Evolutionary conservation across 768 basidiomycete species (phyloP), one percentile per base, ranked within the genome.

Genomic region (Mycena chlorophos): DNA sequence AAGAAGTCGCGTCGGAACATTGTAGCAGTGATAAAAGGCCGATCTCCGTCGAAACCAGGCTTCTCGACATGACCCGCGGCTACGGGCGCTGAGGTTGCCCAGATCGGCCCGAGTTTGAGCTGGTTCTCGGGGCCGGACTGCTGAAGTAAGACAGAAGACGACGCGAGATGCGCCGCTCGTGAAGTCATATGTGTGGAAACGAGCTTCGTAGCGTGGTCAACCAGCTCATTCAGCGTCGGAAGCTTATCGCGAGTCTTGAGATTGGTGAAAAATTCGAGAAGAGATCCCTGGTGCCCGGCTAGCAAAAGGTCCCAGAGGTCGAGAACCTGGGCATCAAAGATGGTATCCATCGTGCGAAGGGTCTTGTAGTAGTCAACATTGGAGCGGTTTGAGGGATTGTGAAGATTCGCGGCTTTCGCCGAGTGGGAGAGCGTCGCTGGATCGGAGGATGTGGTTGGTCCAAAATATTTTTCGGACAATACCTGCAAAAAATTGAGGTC

Each of bases 281-380:
- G 39, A n/a, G n/a, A n/a, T 6, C 39, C 39, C 8, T 6, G 12
- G 19, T 40, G 39, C 6, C 20, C 6, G 12, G 13, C 19, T 5
- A 40, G 39, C 5, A 6, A 19, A 19, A 40, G 39, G 20, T 40
- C 39, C 54, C 54, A 55, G n/a, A 25, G 34, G 22, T 55, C 54
- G 4, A 55, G 25, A 14, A 51, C 49, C 14, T 39, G 47, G 5
- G 48, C 29, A 22, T 51, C 23, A 29, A 50, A 55, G 2, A 38
- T 27, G 25, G 49, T 26, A 16, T 4, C 43, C 30, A 56, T 31
- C 22, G 42, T 51, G 13, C 26, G 31, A 20, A 19, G 26, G 22
- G 51, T 42, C 10, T 34, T n/a, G 42, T 42, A 52, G 25, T 12
- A 52, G 8, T 23, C 25, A 20, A 10, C 23, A 6, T 25, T 16